phyloP scores from a whole-genome alignment of 306 rosid species.

The Quercus wislizeni region DNA sequence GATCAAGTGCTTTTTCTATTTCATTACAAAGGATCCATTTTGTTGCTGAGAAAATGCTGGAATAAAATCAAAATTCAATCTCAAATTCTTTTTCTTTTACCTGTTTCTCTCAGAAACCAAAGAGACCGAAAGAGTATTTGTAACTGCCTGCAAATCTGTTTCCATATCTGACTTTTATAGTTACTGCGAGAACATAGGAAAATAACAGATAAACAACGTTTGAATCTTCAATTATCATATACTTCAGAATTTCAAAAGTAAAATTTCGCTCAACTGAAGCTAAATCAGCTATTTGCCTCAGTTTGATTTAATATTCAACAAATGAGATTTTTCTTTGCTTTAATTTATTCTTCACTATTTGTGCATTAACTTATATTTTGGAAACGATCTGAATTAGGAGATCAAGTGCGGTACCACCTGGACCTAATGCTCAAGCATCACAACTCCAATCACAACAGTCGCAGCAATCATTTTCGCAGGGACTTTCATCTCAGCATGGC shows the following conservation, averaged over 20 bases:
- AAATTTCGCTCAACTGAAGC: not conserved
- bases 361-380: conserved; percentile 5
- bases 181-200: not conserved
- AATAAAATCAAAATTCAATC: conserved; percentile 4
- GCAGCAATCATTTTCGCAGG: conserved; percentile 87
- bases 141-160: not conserved
- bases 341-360: not conserved
- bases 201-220: not conserved
- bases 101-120: not conserved
- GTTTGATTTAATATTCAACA: not conserved
- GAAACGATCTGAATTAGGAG: conserved; percentile 39
- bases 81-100: not conserved
- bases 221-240: not conserved
- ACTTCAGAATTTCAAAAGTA: not conserved
- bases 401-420: conserved; percentile 42
- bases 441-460: conserved; percentile 86
- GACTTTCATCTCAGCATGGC: conserved; percentile 79
- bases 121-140: not conserved
- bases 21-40: conserved; percentile 10
- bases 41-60: conserved; percentile 13
- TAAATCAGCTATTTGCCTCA: not conserved
- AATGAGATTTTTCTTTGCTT: not conserved
- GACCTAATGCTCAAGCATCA: conserved; percentile 52
- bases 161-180: not conserved
- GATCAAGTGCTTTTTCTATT: not conserved